Percentiles rank a stretch among this genome's conserved stretches.
Conservation (phyloP, 164 flowering plant genomes). For the Cinnamomum chago region DNA sequence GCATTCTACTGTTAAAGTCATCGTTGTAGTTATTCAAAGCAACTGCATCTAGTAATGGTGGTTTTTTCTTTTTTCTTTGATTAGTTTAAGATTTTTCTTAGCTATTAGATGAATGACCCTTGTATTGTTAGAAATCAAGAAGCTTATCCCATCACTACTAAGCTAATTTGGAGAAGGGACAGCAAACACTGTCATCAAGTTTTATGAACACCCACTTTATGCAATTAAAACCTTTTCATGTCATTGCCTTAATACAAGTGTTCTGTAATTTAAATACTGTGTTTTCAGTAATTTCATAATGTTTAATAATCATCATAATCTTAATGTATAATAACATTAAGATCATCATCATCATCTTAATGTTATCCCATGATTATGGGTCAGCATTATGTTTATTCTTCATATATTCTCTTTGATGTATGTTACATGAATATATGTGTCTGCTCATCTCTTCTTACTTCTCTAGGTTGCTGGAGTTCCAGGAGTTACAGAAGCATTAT, state of each 20-base stretch:
- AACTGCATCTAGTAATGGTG: not conserved
- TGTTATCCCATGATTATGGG: no score
- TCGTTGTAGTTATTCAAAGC: not conserved
- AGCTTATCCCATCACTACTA: not conserved
- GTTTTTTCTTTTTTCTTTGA: not conserved
- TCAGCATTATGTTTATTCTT: no score
- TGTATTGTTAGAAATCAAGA: not conserved
- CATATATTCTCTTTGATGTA: no score
- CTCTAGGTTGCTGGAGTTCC: slow-evolving; percentile 90
- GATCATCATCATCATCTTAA: no score
- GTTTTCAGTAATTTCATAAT: not conserved
- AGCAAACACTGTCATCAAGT: not conserved
- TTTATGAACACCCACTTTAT: not conserved
- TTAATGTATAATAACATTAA: no score
- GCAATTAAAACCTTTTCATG: not conserved
- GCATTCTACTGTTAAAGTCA: not conserved
- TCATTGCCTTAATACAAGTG: not conserved
- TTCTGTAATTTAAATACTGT: not conserved
- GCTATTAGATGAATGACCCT: not conserved
- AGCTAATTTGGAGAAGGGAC: not conserved
- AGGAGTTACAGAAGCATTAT: slow-evolving; percentile 89
- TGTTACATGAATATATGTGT: not conserved
- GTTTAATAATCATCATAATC: no score
- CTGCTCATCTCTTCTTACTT: not conserved
- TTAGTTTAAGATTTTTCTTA: no score